Evolutionary conservation across 495 filamentous ascomycete genomes (phyloP), one percentile per base, ranked within the genome.

Genomic region (Neurospora sp.): DNA sequence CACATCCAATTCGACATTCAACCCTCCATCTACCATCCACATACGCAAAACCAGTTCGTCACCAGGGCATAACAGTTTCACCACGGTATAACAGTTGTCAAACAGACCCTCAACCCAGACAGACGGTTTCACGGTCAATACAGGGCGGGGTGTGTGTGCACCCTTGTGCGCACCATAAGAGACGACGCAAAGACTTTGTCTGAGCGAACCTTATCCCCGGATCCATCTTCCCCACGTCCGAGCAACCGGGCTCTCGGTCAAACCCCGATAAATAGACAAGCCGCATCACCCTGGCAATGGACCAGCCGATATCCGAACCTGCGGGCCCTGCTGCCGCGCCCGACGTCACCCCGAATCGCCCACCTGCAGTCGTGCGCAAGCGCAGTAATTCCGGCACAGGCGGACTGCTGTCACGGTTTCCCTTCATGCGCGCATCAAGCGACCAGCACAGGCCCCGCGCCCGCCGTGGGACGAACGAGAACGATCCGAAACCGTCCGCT

Each of bases 381-480:
- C 79, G 78, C 41, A 81, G 81, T 74, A 75, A 71, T 69, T 79
- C 79, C 37, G 77, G 76, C 3, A 76, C 78, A 12, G 90, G 89
- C 71, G 90, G 87, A 73, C 86, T 88, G 76, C 85, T 89, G 23
- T 87, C 88, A 18, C 87, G 85, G 72, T 81, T 92, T n/a, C 88
- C 89, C 46, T 90, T 91, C 73, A 79, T 91, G 41, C 89, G 91
- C 71, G 83, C 86, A 69, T 86, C 77, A 69, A 84, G 79, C 59
- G 83, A 82, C 72, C 77, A 83, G 76, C 78, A 76, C 76, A 83
- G 82, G 42, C 78, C 76, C 76, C 82, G 80, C 39, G 81, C 83
- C 72, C 81, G 83, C 76, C 77, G 75, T 74, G 82, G 84, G 73
- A 83, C 84, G 74, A 79, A 76, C 70, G 81, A 81, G 18, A 46